Conservation (phyloP, 169 alveolate species). For the Hepatocystis sp. region DNA sequence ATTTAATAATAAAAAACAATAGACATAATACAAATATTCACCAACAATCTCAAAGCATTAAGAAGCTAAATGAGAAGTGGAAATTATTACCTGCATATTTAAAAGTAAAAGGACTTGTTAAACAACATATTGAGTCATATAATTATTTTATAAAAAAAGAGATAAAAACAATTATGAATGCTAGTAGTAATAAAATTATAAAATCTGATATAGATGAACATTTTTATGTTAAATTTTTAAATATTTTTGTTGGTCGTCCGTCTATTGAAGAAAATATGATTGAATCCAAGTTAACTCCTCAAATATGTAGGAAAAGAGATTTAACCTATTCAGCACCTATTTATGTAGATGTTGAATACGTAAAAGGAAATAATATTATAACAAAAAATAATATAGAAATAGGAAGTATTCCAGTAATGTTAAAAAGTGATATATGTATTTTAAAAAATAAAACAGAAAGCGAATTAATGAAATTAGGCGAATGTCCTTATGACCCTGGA, state of each 20-base stretch:
- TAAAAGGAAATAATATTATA: constrained; percentile 91
- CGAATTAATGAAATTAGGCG: constrained; percentile 83
- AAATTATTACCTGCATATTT: constrained; percentile 94
- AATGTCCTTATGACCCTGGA: constrained; percentile 97
- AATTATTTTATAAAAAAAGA: constrained; percentile 94
- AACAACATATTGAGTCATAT: constrained; percentile 96
- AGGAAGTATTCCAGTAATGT: constrained; percentile 98
- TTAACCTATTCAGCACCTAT: constrained; percentile 98
- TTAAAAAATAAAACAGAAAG: constrained; percentile 76
- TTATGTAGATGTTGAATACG: constrained; percentile 96
- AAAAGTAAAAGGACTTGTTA: constrained; percentile 94
- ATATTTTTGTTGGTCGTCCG: constrained; percentile 93
- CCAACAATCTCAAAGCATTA: constrained; percentile 51
- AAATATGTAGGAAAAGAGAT: constrained; percentile 97
- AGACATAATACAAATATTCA: constrained; percentile 41
- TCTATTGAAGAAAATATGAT: constrained; percentile 90
- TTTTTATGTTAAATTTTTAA: constrained; percentile 90
- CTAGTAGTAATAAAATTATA: constrained; percentile 91
- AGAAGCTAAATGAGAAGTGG: constrained; percentile 93
- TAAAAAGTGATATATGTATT: constrained; percentile 94
- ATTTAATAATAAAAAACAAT: constrained; percentile 26
- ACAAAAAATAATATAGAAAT: constrained; percentile 91
- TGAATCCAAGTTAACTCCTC: constrained; percentile 92
- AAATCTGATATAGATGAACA: constrained; percentile 90
- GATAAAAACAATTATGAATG: constrained; percentile 93